A percentile compares a stretch with the other conserved stretches of the same genome.
These are phyloP conservation scores for Parmelia sp. DNA, from an alignment of 495 filamentous ascomycete genomes.

Conservation along the genomic window DNA sequence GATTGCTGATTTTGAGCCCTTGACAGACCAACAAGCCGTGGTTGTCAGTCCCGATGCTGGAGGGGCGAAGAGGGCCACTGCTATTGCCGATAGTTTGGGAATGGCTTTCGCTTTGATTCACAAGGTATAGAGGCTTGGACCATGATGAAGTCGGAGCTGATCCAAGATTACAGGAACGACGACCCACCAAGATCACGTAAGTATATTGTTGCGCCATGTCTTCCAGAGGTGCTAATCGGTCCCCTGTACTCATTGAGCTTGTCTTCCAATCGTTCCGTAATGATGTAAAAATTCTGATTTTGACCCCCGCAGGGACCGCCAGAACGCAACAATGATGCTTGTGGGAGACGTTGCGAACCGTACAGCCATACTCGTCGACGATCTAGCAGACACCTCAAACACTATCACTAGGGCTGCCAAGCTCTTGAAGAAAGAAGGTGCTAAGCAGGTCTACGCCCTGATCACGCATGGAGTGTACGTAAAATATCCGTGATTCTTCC, in stretches of 20 bases:
- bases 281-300: background rate
- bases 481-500: background rate
- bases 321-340: constrained; percentile 98
- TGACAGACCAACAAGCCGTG: constrained; percentile 66
- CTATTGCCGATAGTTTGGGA: constrained; percentile 86
- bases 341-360: constrained; percentile 80
- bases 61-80: constrained; percentile 93
- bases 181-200: constrained; percentile 76
- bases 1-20: background rate
- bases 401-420: constrained; percentile 97
- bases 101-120: constrained; percentile 96
- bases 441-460: constrained; percentile 77
- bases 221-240: background rate
- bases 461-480: constrained; percentile 76
- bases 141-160: background rate
- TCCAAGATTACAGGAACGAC: constrained; percentile 67
- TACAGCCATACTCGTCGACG: constrained; percentile 85
- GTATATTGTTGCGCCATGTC: background rate
- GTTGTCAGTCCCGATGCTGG: constrained; percentile 96
- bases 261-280: background rate
- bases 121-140: constrained; percentile 56
- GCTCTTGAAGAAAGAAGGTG: constrained; percentile 88
- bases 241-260: background rate
- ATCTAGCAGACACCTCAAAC: constrained; percentile 91
- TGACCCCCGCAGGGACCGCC: constrained; percentile 50